These are phyloP conservation scores for Cyphellophora attinorum DNA, from an alignment of 2,329 filamentous ascomycete genomes.

Conservation along the genomic window DNA sequence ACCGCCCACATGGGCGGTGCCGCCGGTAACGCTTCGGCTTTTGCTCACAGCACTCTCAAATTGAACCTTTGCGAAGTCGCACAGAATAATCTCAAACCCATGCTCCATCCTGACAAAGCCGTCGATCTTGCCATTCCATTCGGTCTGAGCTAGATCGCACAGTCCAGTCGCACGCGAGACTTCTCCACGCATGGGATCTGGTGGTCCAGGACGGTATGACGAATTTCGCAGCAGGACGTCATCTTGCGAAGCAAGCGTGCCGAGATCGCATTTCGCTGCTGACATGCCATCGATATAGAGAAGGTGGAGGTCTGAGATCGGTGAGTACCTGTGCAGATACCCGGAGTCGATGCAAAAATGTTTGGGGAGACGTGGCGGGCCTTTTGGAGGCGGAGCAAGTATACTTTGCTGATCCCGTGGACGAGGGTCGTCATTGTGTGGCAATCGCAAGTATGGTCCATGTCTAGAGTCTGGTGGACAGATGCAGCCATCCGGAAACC, in stretches of 20 bases:
- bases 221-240: conserved; percentile 38
- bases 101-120: conserved; percentile 59
- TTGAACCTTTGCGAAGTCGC: conserved; percentile 43
- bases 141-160: conserved; percentile 41
- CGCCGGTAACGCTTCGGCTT: neutral
- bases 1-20: neutral
- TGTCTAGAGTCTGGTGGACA: neutral
- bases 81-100: conserved; percentile 63
- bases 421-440: neutral
- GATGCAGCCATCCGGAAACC: neutral
- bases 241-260: conserved; percentile 61
- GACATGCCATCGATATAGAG: conserved; percentile 63
- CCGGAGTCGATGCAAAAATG: conserved; percentile 27
- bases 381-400: conserved; percentile 1
- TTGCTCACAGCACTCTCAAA: too few species aligned
- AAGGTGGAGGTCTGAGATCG: conserved; percentile 47
- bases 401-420: neutral
- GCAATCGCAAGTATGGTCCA: too few species aligned
- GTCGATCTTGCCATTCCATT: conserved; percentile 48
- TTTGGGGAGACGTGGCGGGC: neutral
- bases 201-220: neutral
- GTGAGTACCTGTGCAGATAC: conserved; percentile 58
- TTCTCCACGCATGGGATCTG: conserved; percentile 34
- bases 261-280: conserved; percentile 55
- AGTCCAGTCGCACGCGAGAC: conserved; percentile 42